A percentile compares a stretch with the other conserved stretches of the same genome.
Conservation (phyloP, 352 stramenopile genomes). For the Globisporangium recalcitrans region DNA sequence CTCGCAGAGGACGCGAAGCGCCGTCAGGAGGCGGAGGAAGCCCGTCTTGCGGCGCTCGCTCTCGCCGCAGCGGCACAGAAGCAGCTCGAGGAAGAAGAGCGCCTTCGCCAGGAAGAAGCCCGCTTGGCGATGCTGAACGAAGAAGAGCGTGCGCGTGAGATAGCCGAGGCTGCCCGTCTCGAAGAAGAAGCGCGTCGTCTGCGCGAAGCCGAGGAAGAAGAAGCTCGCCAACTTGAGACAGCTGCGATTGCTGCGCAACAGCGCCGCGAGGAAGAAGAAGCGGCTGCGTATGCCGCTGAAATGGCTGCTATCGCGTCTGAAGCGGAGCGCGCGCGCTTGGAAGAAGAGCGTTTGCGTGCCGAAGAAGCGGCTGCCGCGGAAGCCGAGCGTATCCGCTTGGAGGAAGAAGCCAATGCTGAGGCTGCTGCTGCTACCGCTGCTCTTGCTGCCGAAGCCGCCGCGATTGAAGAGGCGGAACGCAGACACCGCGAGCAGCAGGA, state of each 20-base stretch:
- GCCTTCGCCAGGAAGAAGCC: conserved; percentile 11
- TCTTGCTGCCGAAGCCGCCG: conserved; percentile 9
- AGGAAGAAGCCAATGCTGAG: conserved; percentile 3
- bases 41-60: conserved; percentile 8
- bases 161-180: neutral
- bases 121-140: conserved; percentile 3
- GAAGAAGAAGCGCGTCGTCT: conserved; percentile 6
- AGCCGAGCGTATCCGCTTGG: conserved; percentile 2
- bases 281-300: conserved; percentile 22
- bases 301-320: conserved; percentile 19
- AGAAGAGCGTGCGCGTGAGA: conserved; percentile 10
- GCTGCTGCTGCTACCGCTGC: conserved; percentile 12
- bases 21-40: conserved; percentile 18
- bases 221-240: neutral
- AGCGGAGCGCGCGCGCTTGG: conserved; percentile 23
- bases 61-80: conserved; percentile 10
- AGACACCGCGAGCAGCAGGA: conserved; percentile 12
- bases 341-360: conserved; percentile 22
- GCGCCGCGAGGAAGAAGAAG: conserved; percentile 31
- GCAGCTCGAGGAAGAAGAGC: conserved; percentile 12
- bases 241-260: conserved; percentile 27
- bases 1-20: conserved; percentile 30
- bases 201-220: conserved; percentile 7
- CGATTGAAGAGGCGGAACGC: conserved; percentile 13
- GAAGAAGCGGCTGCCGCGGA: conserved; percentile 12